Evolutionary conservation across 2,329 filamentous ascomycete genomes (phyloP).

Genomic region (Epichloe sp.): DNA sequence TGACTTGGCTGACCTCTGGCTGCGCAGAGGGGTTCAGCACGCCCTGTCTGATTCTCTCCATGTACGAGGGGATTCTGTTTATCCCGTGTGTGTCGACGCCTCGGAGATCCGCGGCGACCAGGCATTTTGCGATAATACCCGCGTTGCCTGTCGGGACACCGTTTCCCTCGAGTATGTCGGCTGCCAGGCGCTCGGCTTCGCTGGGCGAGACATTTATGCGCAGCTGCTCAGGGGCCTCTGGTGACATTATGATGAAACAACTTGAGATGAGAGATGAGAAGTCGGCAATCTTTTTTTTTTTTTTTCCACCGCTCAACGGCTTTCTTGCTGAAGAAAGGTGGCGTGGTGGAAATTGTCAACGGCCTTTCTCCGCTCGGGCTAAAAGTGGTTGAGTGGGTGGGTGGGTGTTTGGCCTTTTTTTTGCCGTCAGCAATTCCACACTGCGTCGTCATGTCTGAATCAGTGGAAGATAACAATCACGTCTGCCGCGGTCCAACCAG

Average conservation of each 20-base stretch:
- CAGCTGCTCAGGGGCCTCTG: neutral
- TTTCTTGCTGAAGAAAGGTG: no score
- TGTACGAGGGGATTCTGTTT: slow-evolving; percentile 67
- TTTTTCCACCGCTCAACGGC: no score
- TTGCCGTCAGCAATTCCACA: neutral
- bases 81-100: slow-evolving; percentile 69
- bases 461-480: neutral
- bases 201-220: slow-evolving; percentile 13
- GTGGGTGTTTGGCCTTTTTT: neutral
- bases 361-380: neutral
- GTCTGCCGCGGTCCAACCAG: no score
- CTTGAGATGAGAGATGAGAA: neutral
- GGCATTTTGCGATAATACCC: slow-evolving; percentile 48
- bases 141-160: slow-evolving; percentile 47
- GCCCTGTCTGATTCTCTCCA: slow-evolving; percentile 56
- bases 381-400: neutral
- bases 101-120: slow-evolving; percentile 62
- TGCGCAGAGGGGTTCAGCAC: slow-evolving; percentile 49
- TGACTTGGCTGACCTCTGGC: slow-evolving; percentile 47
- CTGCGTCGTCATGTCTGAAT: neutral
- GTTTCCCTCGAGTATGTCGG: slow-evolving; percentile 44
- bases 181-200: slow-evolving; percentile 34
- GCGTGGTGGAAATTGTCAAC: neutral
- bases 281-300: no score
- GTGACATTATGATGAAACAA: neutral